Conservation (phyloP, 2,329 filamentous ascomycete genomes). For the Ophiostoma ips region DNA sequence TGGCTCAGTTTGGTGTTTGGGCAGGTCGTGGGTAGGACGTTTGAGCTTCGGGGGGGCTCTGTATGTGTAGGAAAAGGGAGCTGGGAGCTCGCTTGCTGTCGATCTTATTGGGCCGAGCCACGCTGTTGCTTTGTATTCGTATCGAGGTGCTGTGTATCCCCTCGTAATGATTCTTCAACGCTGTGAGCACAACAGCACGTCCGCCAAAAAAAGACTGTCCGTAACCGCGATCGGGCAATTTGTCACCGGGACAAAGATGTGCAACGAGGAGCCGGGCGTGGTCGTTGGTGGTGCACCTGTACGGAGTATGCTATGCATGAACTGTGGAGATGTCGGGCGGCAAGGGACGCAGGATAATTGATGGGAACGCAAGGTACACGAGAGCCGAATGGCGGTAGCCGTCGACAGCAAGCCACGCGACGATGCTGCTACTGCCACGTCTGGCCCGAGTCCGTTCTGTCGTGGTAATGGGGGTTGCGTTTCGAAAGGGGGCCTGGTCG, state of each 20-base stretch:
- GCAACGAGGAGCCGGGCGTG: background rate
- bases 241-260: slow-evolving; percentile 1
- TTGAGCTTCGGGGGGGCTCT: background rate
- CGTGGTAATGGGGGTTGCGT: too few species aligned
- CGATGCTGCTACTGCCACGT: too few species aligned
- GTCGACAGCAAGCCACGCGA: too few species aligned
- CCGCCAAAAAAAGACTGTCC: too few species aligned
- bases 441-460: too few species aligned
- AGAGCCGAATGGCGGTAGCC: too few species aligned
- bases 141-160: background rate
- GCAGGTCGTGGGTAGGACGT: too few species aligned
- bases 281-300: background rate
- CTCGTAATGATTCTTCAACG: too few species aligned
- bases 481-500: too few species aligned
- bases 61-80: background rate
- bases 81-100: background rate
- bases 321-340: background rate
- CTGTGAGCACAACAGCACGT: background rate
- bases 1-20: background rate
- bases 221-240: background rate
- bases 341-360: background rate
- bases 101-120: background rate
- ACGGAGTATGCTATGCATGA: background rate
- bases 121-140: background rate
- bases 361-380: too few species aligned